Conservation (phyloP, 208 protist species). For the Crithidia thermophila region DNA sequence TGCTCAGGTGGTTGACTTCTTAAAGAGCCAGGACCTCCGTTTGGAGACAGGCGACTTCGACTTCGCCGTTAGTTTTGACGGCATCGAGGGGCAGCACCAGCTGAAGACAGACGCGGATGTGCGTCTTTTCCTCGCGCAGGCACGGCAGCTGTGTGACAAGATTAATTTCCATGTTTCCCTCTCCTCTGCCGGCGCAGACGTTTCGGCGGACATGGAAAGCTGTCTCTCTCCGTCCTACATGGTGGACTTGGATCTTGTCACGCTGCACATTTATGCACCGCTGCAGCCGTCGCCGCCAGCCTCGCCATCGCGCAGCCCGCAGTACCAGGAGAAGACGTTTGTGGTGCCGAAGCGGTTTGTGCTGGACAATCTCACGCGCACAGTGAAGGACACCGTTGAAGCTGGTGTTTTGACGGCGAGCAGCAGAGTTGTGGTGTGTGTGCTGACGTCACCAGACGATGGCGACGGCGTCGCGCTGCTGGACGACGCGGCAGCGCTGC, state of each 20-base stretch:
- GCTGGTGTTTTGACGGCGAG: not conserved
- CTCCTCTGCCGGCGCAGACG: not conserved
- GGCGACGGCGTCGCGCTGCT: conserved; percentile 3
- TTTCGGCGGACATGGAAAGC: not conserved
- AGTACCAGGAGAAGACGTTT: conserved; percentile 47
- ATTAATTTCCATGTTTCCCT: conserved; percentile 44
- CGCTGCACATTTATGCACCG: conserved; percentile 47
- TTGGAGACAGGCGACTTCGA: conserved; percentile 60
- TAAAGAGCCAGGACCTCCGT: conserved; percentile 67
- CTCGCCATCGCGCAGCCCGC: not conserved
- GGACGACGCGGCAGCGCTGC: conserved; percentile 28
- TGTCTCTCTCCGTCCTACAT: conserved; percentile 33
- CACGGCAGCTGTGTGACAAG: not conserved
- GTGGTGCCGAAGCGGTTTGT: conserved; percentile 45
- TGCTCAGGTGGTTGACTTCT: conserved; percentile 30
- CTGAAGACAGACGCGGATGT: conserved; percentile 33
- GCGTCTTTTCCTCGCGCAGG: conserved; percentile 17
- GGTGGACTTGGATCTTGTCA: conserved; percentile 48
- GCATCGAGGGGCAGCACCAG: not conserved
- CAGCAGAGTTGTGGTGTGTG: conserved; percentile 6
- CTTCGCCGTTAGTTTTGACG: conserved; percentile 30
- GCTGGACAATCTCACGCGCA: conserved; percentile 31
- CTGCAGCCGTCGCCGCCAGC: not conserved
- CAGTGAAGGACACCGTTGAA: conserved; percentile 38
- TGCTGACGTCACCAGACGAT: not conserved